Conservation (phyloP, 2,329 filamentous ascomycete genomes). For the Dactylellina parvicollis region DNA sequence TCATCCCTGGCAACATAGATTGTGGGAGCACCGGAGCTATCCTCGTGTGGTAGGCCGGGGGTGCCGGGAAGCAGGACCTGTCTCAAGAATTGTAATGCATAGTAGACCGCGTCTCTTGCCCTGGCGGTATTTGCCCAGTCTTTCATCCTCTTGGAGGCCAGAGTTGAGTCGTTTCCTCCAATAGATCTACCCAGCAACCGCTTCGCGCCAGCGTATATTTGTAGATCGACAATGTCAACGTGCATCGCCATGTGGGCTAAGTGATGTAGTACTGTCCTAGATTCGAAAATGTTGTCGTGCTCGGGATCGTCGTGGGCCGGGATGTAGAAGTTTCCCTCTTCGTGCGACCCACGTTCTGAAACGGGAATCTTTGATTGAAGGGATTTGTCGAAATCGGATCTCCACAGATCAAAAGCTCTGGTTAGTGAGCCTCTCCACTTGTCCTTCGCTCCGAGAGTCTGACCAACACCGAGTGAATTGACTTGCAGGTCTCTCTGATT, state of each 20-base stretch:
- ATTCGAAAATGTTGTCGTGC: conserved; percentile 82
- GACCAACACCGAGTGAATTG: conserved; percentile 79
- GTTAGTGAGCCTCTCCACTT: conserved; percentile 90
- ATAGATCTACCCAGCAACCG: conserved; percentile 86
- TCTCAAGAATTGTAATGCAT: conserved; percentile 86
- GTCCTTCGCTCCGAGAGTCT: conserved; percentile 83
- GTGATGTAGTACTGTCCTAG: conserved; percentile 87
- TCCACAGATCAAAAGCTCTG: conserved; percentile 92
- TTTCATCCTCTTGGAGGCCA: conserved; percentile 83
- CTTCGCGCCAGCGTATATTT: conserved; percentile 90
- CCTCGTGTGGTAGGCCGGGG: conserved; percentile 59
- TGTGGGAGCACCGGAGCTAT: conserved; percentile 62
- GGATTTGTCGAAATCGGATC: conserved; percentile 85
- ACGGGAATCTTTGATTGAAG: conserved; percentile 67
- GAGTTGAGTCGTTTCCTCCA: conserved; percentile 80
- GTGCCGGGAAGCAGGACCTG: conserved; percentile 77
- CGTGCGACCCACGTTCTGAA: conserved; percentile 59
- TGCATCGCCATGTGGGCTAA: conserved; percentile 98
- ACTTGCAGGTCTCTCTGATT: conserved; percentile 94
- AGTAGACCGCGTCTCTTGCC: conserved; percentile 89
- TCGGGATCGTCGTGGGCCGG: conserved; percentile 68
- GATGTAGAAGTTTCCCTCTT: conserved; percentile 57
- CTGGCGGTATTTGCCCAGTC: conserved; percentile 87
- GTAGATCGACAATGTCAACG: conserved; percentile 95
- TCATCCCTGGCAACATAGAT: conserved; percentile 87